Evolutionary conservation across 192 early-diverging fungal species (phyloP).

Genomic region (Coemansia asiatica): DNA sequence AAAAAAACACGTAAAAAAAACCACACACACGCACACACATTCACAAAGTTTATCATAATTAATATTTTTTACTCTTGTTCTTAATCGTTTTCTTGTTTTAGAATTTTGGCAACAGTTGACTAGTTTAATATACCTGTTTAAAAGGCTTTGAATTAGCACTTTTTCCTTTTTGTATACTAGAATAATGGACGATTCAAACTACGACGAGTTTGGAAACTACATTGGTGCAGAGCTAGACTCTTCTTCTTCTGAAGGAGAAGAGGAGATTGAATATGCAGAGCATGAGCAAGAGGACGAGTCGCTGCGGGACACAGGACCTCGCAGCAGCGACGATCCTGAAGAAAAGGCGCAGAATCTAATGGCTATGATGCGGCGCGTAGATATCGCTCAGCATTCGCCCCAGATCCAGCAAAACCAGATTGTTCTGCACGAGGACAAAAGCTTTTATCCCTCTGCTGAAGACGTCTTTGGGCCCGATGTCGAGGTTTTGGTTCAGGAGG

Average conservation of each 20-base stretch:
- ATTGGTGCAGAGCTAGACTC: constrained; percentile 90
- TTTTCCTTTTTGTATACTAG: constrained; percentile 3
- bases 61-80: too few relatives aligned
- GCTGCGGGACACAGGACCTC: neutral
- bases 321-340: constrained; percentile 18
- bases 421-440: constrained; percentile 97
- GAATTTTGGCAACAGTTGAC: too few relatives aligned
- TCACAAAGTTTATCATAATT: too few relatives aligned
- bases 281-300: constrained; percentile 2
- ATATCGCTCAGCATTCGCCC: constrained; percentile 36
- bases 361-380: constrained; percentile 37
- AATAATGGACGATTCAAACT: constrained; percentile 79
- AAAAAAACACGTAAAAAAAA: too few relatives aligned
- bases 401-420: constrained; percentile 58
- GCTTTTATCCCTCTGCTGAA: constrained; percentile 96
- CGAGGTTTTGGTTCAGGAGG: constrained; percentile 94
- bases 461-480: constrained; percentile 95
- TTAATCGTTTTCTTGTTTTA: too few relatives aligned
- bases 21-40: too few relatives aligned
- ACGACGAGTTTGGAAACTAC: constrained; percentile 98
- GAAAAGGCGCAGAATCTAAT: constrained; percentile 28
- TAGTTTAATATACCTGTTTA: too few relatives aligned
- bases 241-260: constrained; percentile 57
- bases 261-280: constrained; percentile 35
- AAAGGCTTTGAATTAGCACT: too few relatives aligned